Evolutionary conservation across 768 basidiomycete species (phyloP).

Genomic region (Pleurotus pulmonarius): DNA sequence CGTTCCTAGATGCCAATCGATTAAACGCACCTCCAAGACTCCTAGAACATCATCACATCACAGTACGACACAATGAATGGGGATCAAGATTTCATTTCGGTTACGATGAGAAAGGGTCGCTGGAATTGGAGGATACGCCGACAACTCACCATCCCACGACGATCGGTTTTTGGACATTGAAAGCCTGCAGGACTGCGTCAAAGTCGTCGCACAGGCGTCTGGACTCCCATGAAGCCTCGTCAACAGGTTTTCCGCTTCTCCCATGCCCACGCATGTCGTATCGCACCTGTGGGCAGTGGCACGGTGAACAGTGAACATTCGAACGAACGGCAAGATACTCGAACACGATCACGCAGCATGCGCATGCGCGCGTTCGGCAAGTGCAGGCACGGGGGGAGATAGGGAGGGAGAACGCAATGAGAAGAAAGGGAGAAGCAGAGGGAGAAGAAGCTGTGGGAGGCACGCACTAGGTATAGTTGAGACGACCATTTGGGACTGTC

Average conservation of each 20-base stretch:
- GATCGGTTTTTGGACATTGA: conserved; percentile 23
- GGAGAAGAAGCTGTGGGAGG: not conserved
- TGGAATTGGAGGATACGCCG: not conserved
- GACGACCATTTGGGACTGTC: conserved; percentile 21
- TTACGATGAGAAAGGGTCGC: not conserved
- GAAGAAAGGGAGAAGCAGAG: not conserved
- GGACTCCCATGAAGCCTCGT: conserved; percentile 10
- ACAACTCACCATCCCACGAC: conserved; percentile 29
- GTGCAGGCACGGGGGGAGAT: not conserved
- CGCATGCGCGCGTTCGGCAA: no score
- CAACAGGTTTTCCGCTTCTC: conserved; percentile 11
- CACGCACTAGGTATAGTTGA: conserved; percentile 16
- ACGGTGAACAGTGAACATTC: not conserved
- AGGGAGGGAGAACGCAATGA: not conserved
- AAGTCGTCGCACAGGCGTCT: conserved; percentile 14
- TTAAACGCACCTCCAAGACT: conserved; percentile 21
- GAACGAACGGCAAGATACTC: not conserved
- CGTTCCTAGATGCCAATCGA: not conserved
- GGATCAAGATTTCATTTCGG: not conserved
- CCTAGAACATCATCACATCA: conserved; percentile 10
- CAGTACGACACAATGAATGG: not conserved
- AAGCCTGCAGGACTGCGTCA: conserved; percentile 19
- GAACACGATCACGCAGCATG: not conserved
- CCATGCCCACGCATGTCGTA: conserved; percentile 16
- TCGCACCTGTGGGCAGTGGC: conserved; percentile 5